Evolutionary conservation across 2,329 filamentous ascomycete genomes (phyloP).

Genomic region (Colletotrichum somersetense): DNA sequence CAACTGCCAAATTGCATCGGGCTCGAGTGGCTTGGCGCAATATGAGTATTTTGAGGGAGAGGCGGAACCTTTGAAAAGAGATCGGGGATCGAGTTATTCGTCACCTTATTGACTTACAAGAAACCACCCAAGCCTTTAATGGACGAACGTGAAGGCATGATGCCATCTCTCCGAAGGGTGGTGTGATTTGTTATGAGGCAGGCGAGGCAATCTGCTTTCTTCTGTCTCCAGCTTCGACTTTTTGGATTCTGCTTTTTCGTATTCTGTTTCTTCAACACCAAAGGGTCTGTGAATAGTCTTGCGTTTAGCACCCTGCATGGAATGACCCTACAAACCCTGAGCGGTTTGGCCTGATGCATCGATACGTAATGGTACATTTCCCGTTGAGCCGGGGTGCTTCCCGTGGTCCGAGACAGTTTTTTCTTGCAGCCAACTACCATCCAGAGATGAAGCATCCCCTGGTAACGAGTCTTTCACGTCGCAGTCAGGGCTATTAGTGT

Average conservation of each 20-base stretch:
- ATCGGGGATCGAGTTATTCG: constrained; percentile 66
- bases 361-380: neutral
- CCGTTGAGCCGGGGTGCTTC: neutral
- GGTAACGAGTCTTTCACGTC: neutral
- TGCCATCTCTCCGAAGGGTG: constrained; percentile 72
- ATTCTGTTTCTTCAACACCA: neutral
- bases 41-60: constrained; percentile 47
- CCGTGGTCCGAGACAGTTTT: neutral
- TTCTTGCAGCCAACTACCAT: neutral
- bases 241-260: constrained; percentile 14
- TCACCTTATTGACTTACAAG: constrained; percentile 75
- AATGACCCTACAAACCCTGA: neutral
- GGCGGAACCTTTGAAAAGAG: constrained; percentile 47
- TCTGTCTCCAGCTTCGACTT: constrained; percentile 4
- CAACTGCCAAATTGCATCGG: constrained; percentile 81
- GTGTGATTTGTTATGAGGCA: constrained; percentile 6
- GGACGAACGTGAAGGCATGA: constrained; percentile 75
- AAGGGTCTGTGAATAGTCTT: constrained; percentile 11
- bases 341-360: neutral
- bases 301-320: constrained; percentile 15
- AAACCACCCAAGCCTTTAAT: constrained; percentile 74
- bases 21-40: constrained; percentile 55
- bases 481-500: constrained; percentile 3
- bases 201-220: neutral
- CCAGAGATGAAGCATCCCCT: neutral